Evolutionary conservation across 106 monocot genomes (phyloP).

Genomic region (Phalaenopsis aphrodite): DNA sequence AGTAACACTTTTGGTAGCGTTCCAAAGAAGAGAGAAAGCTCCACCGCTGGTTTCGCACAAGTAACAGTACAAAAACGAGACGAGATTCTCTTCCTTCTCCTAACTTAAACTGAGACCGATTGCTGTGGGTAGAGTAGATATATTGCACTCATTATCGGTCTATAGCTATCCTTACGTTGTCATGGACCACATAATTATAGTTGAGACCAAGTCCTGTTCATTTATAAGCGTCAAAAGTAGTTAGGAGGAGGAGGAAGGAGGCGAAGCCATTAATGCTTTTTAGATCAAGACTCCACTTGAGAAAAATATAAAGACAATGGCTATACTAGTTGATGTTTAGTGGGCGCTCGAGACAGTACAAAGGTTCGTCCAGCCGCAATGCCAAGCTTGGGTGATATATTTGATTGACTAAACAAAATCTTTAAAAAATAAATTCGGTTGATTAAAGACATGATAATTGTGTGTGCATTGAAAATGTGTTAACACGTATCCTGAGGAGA

Average conservation of each 20-base stretch:
- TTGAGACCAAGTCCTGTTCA: background rate
- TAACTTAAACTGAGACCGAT: no score
- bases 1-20: background rate
- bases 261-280: background rate
- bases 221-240: background rate
- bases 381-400: background rate
- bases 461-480: no score
- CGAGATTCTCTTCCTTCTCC: background rate
- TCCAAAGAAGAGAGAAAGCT: background rate
- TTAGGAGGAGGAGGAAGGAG: background rate
- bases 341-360: no score
- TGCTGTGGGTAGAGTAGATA: background rate
- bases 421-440: background rate
- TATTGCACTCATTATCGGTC: background rate
- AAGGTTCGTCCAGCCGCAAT: background rate
- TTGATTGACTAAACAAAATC: background rate
- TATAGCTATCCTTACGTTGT: background rate
- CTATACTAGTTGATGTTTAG: no score
- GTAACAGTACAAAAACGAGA: background rate
- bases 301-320: no score
- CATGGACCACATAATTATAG: background rate
- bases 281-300: background rate
- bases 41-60: background rate
- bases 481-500: no score
- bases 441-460: no score